A percentile compares a stretch with the other conserved stretches of the same genome.
These are phyloP conservation scores for Phaseolus lunatus DNA, from an alignment of 306 rosid species.

Conservation along the genomic window DNA sequence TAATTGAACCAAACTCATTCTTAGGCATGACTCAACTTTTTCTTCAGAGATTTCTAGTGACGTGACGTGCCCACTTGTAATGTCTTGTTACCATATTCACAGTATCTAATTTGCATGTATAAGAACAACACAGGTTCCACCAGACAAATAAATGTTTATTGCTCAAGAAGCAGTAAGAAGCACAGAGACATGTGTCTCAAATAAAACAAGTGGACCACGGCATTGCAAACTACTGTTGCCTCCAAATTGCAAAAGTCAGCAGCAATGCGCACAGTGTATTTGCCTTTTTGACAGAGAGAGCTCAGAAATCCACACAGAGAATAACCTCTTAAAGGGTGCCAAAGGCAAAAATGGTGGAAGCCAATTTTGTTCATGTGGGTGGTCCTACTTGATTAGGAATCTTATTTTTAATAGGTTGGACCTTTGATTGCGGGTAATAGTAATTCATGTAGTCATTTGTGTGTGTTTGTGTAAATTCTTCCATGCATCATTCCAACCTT, in stretches of 20 bases:
- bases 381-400: conserved; percentile 34
- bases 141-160: background rate
- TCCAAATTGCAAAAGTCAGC: conserved; percentile 14
- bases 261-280: background rate
- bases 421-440: conserved; percentile 8
- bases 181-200: conserved; percentile 2
- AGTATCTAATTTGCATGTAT: background rate
- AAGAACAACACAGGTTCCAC: background rate
- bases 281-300: conserved; percentile 23
- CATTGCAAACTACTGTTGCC: background rate
- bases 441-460: conserved; percentile 1
- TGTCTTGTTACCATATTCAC: background rate
- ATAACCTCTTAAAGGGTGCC: background rate
- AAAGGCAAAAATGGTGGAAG: conserved; percentile 39
- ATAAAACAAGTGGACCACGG: background rate
- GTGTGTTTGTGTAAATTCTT: background rate
- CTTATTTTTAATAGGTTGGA: conserved; percentile 28
- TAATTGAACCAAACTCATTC: no score
- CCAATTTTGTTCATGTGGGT: conserved; percentile 20
- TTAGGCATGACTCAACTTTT: no score
- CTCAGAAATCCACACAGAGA: background rate
- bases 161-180: background rate
- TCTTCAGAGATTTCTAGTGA: no score
- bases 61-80: no score
- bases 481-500: conserved; percentile 20